Base-by-base conservation (phyloP, 1,139 yeast genomes). In the Pichia sp. region DNA sequence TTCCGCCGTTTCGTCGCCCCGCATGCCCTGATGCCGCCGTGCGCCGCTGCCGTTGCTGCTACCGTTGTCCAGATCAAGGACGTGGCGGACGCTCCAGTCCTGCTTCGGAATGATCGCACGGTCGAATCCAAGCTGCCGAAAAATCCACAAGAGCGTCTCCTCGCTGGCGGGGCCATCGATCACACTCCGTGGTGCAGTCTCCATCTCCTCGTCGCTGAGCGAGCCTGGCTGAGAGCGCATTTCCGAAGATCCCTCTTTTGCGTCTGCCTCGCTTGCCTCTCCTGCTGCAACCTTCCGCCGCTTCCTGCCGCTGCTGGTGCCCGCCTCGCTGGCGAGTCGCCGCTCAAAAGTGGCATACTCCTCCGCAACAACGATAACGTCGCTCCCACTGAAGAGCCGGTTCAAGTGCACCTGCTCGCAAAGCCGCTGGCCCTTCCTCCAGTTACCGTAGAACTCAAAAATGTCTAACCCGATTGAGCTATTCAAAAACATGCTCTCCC, bases 381-480 rank as follows among this genome's bases (percentile, higher is more conserved):
- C 58, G 43, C 59, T 62, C 1, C 67, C 67, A 0, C 65, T 55
- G 13, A 82, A 68, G 2, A 80, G 59, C n/a, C 64, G 60, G 59
- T 80, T 80, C 53, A 77, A 71, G 1, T 57, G 57, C 5, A 78
- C 60, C 60, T 81, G 86, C 8, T 67, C 59, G 1, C 57, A 54
- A 51, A 82, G 63, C 5, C 42, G 19, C 3, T 40, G 45, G 5
- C 61, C 60, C 1, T 36, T 45, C 30, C 49, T 50, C 54, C 57
- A 62, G 5, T 53, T 61, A 5, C 49, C 49, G 40, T 57, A 44
- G 61, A 79, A 84, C 8, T 62, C 62, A 47, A 62, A 73, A 1
- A 80, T 66, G 56, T 82, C 79, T 31, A 75, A 59, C 60, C 78
- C 78, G 59, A 68, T 74, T 8, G 74, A 64, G 42, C 67, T 61